Conservation (phyloP, 192 early-diverging fungal species). For the Rhizoclosmatium globosum region DNA sequence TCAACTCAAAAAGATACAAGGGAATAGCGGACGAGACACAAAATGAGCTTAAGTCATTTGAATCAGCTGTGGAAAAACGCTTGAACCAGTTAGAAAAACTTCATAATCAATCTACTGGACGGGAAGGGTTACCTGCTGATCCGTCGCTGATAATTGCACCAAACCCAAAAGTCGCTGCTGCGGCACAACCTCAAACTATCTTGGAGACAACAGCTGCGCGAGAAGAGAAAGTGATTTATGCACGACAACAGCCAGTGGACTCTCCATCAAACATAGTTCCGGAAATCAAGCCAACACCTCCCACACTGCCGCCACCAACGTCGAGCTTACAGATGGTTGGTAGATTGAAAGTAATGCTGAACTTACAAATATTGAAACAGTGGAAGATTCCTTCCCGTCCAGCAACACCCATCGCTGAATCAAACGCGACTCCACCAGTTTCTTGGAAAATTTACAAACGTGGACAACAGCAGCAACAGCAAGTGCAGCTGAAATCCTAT, state of each 20-base stretch:
- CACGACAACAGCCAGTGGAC: not conserved
- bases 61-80: not conserved
- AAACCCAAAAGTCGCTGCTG: not conserved
- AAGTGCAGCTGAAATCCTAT: constrained; percentile 5
- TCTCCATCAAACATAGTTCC: too few species aligned
- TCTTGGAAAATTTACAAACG: not conserved
- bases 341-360: not conserved
- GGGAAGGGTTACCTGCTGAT: not conserved
- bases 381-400: not conserved
- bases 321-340: too few species aligned
- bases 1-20: not conserved
- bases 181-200: not conserved
- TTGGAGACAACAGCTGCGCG: not conserved
- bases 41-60: constrained; percentile 1
- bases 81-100: constrained; percentile 4
- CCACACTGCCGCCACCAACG: too few species aligned
- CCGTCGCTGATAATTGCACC: not conserved
- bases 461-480: constrained; percentile 9
- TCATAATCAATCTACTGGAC: constrained; percentile 4
- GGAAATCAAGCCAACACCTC: too few species aligned
- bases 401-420: not conserved
- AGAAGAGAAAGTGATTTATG: not conserved
- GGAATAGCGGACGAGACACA: constrained; percentile 17
- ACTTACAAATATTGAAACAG: not conserved
- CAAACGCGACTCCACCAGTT: not conserved